These are phyloP conservation scores for Ramularia collo-cygni DNA, from an alignment of 2,329 filamentous ascomycete species.

Conservation along the genomic window DNA sequence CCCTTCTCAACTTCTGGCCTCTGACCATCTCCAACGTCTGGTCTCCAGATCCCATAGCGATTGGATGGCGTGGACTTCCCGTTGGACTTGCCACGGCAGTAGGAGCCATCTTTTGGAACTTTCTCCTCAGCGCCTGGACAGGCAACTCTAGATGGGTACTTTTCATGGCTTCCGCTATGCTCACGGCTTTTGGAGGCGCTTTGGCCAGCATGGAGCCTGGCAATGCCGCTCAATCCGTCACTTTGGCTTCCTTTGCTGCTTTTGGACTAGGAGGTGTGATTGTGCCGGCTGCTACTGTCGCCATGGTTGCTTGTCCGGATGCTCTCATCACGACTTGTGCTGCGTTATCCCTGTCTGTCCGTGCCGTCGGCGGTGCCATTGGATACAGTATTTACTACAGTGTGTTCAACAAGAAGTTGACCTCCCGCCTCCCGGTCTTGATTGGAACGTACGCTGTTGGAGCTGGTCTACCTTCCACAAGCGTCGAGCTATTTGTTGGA, in stretches of 20 bases:
- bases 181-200: conserved; percentile 33
- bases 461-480: conserved; percentile 17
- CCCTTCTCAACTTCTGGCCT: conserved; percentile 51
- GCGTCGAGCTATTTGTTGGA: conserved; percentile 16
- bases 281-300: conserved; percentile 27
- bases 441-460: conserved; percentile 18
- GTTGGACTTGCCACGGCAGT: conserved; percentile 56
- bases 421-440: conserved; percentile 13
- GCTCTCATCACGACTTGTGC: conserved; percentile 26
- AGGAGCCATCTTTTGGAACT: conserved; percentile 50
- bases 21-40: conserved; percentile 58
- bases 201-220: conserved; percentile 53
- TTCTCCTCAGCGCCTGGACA: conserved; percentile 50
- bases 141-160: conserved; percentile 54
- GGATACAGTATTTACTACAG: conserved; percentile 28
- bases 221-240: conserved; percentile 20
- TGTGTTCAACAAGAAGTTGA: conserved; percentile 25
- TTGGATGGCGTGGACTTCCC: conserved; percentile 57
- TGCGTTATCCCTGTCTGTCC: conserved; percentile 25
- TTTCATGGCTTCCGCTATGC: conserved; percentile 32
- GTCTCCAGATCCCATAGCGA: conserved; percentile 53
- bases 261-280: conserved; percentile 33
- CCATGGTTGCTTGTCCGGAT: conserved; percentile 26
- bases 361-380: conserved; percentile 25
- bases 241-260: conserved; percentile 26